Base-by-base conservation (phyloP, 176 grass and related monocot genomes). In the Ensete glaucum region DNA sequence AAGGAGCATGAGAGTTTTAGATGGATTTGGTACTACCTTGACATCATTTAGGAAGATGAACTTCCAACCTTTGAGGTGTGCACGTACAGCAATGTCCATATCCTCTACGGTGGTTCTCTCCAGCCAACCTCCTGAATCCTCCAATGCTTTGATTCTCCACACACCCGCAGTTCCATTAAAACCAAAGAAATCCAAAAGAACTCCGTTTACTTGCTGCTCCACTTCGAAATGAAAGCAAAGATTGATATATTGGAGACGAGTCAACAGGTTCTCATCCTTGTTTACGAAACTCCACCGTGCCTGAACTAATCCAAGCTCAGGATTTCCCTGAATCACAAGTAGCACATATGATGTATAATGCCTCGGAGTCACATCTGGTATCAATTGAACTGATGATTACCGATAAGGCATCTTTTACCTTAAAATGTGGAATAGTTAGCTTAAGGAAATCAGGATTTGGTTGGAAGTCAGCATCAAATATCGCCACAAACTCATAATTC, bases 211-310 rank as follows among this genome's bases (percentile, higher is more conserved):
- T 78, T 99, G 95, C 86, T 99, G 91, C 86, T 99, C 95, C 12
- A 99, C 90, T 85, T 99, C 95, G 69, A 99, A 99, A 75, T 99
- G 95, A 75, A 99, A 99, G 86, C 95, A 99, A 27, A 99, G 51
- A 78, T 99, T 99, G 70, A 99, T 94, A 80, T 99, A 84, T 83
- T 99, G 95, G 24, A 99, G 95, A 24, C 95, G 88, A 16, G 95
- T 99, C 73, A 99, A 76, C 58, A 99, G 81, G 79, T 99, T 99
- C 79, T 99, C 96, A 24, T 89, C 91, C 86, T 88, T 91, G 82
- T 99, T 99, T 52, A 99, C 91, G 74, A 99, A 99, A 71, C 83
- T 88, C 96, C 96, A 99, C 0, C 96, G 84, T 24, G 96, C 86
- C 80, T 99, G 96, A 53, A 99, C 96, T 62, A 99, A 80, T 0